Evolutionary conservation across 306 rosid species (phyloP), one percentile per base, ranked within the genome.

Genomic region (Castanospermum australe): DNA sequence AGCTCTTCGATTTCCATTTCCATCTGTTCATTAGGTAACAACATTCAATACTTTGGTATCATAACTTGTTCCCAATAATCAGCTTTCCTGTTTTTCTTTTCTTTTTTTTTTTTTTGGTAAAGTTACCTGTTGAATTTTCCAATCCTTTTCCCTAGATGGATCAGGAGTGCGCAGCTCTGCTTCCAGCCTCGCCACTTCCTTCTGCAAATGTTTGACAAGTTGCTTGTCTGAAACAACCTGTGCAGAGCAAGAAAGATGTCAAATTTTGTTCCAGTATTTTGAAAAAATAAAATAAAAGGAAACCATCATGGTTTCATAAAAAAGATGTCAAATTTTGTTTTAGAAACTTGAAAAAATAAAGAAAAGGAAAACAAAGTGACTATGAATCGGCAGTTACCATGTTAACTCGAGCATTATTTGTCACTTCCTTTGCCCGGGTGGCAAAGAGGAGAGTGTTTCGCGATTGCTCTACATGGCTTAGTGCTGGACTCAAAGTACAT

Each of bases 181-280:
- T 87, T 93, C 99, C 78, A 96, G 88, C 81, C 99, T 89, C 5
- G 98, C 97, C 44, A 96, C 99, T 89, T 96, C 98, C 88, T 93
- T 96, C 75, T 96, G 99, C 84, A 96, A 88, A 85, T 90, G 98
- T 87, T 89, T 96, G 61, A 96, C 98, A 71, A 96, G 84, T 77
- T 96, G 99, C 84, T 93, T 96, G 84, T 96, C 98, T 61, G 98
- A 86, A 71, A 96, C 93, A 76, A 96, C 94, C 99, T 96, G 67
- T 25, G 12, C 38, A 77, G 39, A 66, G 4, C 12, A 41, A 14
- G 5, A 76, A 69, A 13, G 5, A 54, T 4, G 47, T 80, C 44
- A 33, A 13, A 1, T 25, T 75, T 79, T 12, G 33, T 9, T 32
- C 18, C 17, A 21, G 72, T 48, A 18, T 57, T n/a, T 6, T 44